Evolutionary conservation across 2,329 filamentous ascomycete species (phyloP).

Genomic region (Phoma sp.): DNA sequence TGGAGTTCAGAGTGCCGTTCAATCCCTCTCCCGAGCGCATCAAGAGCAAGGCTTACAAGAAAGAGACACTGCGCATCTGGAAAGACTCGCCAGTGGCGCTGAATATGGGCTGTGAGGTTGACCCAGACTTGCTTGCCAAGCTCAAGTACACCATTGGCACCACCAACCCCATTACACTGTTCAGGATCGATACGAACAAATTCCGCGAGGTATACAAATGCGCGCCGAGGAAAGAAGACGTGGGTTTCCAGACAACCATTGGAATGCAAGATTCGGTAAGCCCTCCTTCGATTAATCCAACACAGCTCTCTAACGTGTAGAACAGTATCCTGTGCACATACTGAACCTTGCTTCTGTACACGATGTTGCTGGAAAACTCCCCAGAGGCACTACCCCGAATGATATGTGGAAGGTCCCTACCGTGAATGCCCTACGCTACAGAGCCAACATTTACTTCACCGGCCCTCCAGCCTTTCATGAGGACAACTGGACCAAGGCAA

Average conservation of each 20-base stretch:
- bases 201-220: conserved; percentile 65
- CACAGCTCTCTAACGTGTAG: conserved; percentile 14
- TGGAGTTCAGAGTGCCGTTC: conserved; percentile 71
- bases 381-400: conserved; percentile 49
- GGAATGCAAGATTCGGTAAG: conserved; percentile 74
- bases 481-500: conserved; percentile 70
- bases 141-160: conserved; percentile 70
- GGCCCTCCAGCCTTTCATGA: conserved; percentile 70
- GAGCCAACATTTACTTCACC: conserved; percentile 74
- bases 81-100: conserved; percentile 59
- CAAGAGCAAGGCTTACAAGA: conserved; percentile 63
- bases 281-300: background rate
- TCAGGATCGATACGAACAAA: conserved; percentile 67
- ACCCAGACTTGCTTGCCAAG: conserved; percentile 64
- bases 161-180: conserved; percentile 69
- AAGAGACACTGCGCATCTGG: conserved; percentile 70
- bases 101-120: conserved; percentile 54
- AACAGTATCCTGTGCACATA: conserved; percentile 71
- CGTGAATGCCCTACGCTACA: conserved; percentile 69
- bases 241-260: conserved; percentile 69
- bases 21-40: conserved; percentile 65
- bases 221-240: conserved; percentile 63
- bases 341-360: conserved; percentile 69
- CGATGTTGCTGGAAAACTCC: conserved; percentile 64
- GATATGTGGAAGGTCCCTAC: conserved; percentile 34